phyloP scores from a whole-genome alignment of 2,329 filamentous ascomycete genomes.

The Tolypocladium capitatum region DNA sequence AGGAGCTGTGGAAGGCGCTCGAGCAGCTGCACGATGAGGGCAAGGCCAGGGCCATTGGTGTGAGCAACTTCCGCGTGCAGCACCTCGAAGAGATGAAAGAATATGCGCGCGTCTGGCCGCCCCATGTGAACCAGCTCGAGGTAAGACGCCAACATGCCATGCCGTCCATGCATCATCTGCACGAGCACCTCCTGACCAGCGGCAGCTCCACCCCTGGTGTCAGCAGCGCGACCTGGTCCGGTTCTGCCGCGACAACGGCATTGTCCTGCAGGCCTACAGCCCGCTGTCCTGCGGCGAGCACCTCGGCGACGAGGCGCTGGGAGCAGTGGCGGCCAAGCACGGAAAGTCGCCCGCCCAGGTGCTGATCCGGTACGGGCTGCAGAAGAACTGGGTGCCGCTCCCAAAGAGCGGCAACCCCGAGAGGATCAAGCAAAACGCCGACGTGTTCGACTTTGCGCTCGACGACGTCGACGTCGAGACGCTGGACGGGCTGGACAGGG shows the following conservation, averaged over 20 bases:
- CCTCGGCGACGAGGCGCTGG: constrained; percentile 40
- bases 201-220: constrained; percentile 59
- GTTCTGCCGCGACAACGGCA: constrained; percentile 65
- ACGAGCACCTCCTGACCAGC: neutral
- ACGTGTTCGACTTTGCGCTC: constrained; percentile 49
- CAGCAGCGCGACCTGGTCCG: constrained; percentile 32
- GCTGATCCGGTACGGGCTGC: constrained; percentile 54
- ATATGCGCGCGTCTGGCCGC: constrained; percentile 54
- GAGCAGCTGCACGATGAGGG: constrained; percentile 48
- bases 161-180: neutral
- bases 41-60: constrained; percentile 51
- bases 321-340: constrained; percentile 43
- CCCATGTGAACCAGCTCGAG: constrained; percentile 64
- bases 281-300: constrained; percentile 21
- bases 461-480: constrained; percentile 39
- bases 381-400: constrained; percentile 56
- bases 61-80: constrained; percentile 57
- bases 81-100: constrained; percentile 56
- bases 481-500: constrained; percentile 17
- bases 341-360: constrained; percentile 49
- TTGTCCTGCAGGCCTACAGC: constrained; percentile 33
- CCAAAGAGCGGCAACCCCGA: constrained; percentile 50
- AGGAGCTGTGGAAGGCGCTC: constrained; percentile 52
- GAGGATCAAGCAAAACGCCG: constrained; percentile 45
- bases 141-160: constrained; percentile 25